Evolutionary conservation across 768 basidiomycete species (phyloP), one percentile per base, ranked within the genome.

Genomic region (Suillus spraguei): DNA sequence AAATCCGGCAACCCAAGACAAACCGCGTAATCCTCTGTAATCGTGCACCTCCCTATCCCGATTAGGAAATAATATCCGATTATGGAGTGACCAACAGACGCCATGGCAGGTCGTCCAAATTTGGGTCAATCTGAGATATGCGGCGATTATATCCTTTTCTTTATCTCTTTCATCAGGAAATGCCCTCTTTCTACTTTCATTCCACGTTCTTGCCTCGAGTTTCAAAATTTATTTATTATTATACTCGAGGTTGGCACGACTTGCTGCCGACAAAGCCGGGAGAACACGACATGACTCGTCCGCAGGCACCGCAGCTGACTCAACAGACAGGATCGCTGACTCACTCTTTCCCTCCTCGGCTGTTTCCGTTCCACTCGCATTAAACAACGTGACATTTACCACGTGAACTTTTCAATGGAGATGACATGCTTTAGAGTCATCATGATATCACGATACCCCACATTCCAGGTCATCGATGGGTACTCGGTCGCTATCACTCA

Each of bases 121-220:
- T 52, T 4, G 46, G 50, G 32, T 10, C 47, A 60, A 76, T 76
- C 74, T 75, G 60, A 76, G 74, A 75, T 75, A 70, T 72, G 72
- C 71, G 49, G 60, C 64, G 61, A 59, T 65, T 63, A 10, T 22
- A 28, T 28, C 55, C 55, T 28, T 56, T 56, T 22, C 54, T 56
- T 58, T 58, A 58, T 58, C 55, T 16, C 28, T 17, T 58, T 58
- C 24, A 58, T 39, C 38, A 28, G 55, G 55, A 39, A 58, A 58
- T 58, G 17, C 52, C 52, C 52, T 58, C 50, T 53, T 11, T n/a
- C 20, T 59, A 32, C 59, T 60, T 60, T 55, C 58, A 47, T 39
- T 39, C 41, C 73, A 74, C 73, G 73, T 74, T 76, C 69, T 60
- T 66, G 60, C 73, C 74, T 76, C 73, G 67, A 71, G 69, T 68